Percentiles rank a stretch among this genome's conserved stretches.
Evolutionary conservation across 164 flowering plant species (phyloP).

Genomic region (Liquidambar formosana): DNA sequence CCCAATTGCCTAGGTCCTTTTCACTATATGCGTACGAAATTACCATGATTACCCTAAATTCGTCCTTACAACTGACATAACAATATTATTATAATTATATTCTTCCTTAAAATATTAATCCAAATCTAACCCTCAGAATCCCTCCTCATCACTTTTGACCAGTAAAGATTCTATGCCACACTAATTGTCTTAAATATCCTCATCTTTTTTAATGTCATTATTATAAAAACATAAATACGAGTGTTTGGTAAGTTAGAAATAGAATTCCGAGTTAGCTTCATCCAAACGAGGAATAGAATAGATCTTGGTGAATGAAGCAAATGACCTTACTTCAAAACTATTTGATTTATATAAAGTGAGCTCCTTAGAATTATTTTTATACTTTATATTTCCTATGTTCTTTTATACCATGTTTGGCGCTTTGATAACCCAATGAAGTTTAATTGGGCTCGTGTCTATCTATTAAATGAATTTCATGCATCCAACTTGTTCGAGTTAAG

Average conservation of each 20-base stretch:
- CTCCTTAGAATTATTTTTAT: too few species aligned
- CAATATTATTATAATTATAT: neutral
- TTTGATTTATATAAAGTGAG: too few species aligned
- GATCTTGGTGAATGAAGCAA: too few species aligned
- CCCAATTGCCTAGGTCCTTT: neutral
- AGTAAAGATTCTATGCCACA: constrained; percentile 33
- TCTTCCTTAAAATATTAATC: constrained; percentile 16
- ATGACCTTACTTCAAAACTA: too few species aligned
- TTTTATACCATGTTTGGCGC: too few species aligned
- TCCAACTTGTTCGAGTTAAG: too few species aligned
- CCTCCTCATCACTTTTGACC: constrained; percentile 34
- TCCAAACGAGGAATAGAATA: too few species aligned
- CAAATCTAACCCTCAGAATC: constrained; percentile 25
- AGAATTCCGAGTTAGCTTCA: too few species aligned
- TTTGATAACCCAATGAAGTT: too few species aligned
- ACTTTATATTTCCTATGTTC: too few species aligned
- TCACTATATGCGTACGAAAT: neutral
- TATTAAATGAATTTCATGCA: too few species aligned
- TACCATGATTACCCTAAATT: constrained; percentile 11
- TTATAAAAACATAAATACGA: neutral
- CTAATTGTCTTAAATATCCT: constrained; percentile 18
- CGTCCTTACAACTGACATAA: constrained; percentile 19
- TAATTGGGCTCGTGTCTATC: too few species aligned
- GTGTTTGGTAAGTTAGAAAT: neutral
- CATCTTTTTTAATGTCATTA: neutral